Evolutionary conservation across 2,329 filamentous ascomycete genomes (phyloP).

Genomic region (Fusarium pilosicola): DNA sequence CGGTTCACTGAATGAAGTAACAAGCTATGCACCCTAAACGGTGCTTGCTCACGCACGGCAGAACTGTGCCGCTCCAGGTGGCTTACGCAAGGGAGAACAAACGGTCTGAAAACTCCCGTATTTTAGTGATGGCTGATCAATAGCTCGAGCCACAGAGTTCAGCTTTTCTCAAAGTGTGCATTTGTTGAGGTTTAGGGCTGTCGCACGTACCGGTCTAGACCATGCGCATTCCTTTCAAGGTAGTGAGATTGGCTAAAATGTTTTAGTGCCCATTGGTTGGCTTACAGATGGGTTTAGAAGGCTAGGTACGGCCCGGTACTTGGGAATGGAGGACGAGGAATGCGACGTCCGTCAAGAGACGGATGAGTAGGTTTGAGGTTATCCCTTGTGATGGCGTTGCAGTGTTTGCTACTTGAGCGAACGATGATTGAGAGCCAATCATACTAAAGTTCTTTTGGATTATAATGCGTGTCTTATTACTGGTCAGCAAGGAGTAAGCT

Average conservation of each 20-base stretch:
- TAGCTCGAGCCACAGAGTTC: constrained; percentile 7
- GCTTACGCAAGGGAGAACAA: not conserved
- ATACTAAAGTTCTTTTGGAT: not conserved
- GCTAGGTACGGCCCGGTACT: constrained; percentile 19
- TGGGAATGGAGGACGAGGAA: not conserved
- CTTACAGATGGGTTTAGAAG: not conserved
- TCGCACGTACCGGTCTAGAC: constrained; percentile 6
- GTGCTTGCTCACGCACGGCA: constrained; percentile 2
- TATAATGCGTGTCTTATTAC: not conserved
- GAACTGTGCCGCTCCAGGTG: not conserved
- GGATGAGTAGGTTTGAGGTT: not conserved
- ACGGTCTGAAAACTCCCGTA: not conserved
- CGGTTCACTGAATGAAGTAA: not conserved
- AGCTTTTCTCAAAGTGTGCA: not conserved
- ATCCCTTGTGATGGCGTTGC: not conserved
- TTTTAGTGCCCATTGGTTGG: not conserved
- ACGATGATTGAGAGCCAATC: not conserved
- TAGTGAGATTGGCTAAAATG: not conserved
- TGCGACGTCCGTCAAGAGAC: not conserved
- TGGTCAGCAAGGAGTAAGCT: not conserved
- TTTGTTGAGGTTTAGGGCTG: not conserved
- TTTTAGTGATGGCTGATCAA: not conserved
- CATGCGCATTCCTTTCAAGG: not conserved
- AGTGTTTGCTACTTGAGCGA: not conserved
- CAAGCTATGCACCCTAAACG: not conserved